Evolutionary conservation across 257 asterid species (phyloP).

Genomic region (Solanum habrochaites): DNA sequence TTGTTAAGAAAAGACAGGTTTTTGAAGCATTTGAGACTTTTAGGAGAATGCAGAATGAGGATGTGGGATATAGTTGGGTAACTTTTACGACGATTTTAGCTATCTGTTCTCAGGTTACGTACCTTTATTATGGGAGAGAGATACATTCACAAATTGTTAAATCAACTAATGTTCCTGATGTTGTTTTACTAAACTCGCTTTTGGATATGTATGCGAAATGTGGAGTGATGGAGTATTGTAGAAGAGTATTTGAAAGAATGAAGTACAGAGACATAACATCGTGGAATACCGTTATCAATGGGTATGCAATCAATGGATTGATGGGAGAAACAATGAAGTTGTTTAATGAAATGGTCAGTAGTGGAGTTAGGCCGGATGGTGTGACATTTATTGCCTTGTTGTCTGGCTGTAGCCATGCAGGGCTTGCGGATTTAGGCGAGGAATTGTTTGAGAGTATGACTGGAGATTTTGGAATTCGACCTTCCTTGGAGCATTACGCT

Average conservation of each 20-base stretch:
- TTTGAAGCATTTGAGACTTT: slow-evolving; percentile 32
- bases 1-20: slow-evolving; percentile 23
- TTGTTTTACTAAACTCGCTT: slow-evolving; percentile 23
- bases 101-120: slow-evolving; percentile 19
- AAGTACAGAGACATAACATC: slow-evolving; percentile 19
- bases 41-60: slow-evolving; percentile 25
- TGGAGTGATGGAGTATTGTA: slow-evolving; percentile 23
- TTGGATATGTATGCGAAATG: slow-evolving; percentile 45
- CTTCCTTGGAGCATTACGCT: slow-evolving; percentile 34
- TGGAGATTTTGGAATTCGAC: slow-evolving; percentile 14
- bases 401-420: slow-evolving; percentile 34
- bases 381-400: slow-evolving; percentile 28
- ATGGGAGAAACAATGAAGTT: slow-evolving; percentile 14
- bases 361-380: slow-evolving; percentile 16
- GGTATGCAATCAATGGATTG: slow-evolving; percentile 33
- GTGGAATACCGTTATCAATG: slow-evolving; percentile 39
- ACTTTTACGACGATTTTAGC: slow-evolving; percentile 28
- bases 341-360: slow-evolving; percentile 23
- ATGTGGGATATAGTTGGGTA: slow-evolving; percentile 40
- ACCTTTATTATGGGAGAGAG: slow-evolving; percentile 30
- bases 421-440: slow-evolving; percentile 23
- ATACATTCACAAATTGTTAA: slow-evolving; percentile 27
- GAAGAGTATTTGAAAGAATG: slow-evolving; percentile 29
- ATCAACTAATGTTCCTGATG: slow-evolving; percentile 21
- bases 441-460: slow-evolving; percentile 26